Evolutionary conservation across 2,329 filamentous ascomycete species (phyloP).

Genomic region (Microdochium nivale): DNA sequence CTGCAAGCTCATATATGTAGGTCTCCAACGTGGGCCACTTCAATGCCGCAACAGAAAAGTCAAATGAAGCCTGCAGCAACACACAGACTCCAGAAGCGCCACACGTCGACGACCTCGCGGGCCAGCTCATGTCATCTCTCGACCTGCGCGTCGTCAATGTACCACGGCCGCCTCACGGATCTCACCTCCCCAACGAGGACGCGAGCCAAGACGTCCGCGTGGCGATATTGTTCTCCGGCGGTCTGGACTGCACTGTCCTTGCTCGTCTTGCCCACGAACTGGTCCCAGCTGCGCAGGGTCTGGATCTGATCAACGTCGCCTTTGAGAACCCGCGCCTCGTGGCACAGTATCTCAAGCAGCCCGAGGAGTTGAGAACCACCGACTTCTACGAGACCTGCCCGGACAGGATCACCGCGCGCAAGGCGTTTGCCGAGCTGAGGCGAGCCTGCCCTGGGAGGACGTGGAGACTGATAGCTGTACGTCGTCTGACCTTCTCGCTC

Average conservation of each 20-base stretch:
- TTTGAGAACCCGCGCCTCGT: constrained; percentile 85
- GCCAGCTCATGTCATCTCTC: constrained; percentile 48
- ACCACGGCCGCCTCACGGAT: constrained; percentile 40
- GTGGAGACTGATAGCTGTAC: constrained; percentile 76
- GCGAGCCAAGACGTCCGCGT: constrained; percentile 40
- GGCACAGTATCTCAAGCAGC: constrained; percentile 37
- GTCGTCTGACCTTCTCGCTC: constrained; percentile 10
- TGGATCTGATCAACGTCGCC: constrained; percentile 91
- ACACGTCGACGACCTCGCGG: constrained; percentile 40
- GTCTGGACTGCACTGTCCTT: constrained; percentile 84
- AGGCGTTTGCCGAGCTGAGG: constrained; percentile 68
- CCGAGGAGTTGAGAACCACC: constrained; percentile 7
- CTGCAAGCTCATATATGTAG: constrained; percentile 19
- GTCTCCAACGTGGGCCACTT: constrained; percentile 45
- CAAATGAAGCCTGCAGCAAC: not conserved
- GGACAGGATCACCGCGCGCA: constrained; percentile 78
- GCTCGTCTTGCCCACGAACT: constrained; percentile 74
- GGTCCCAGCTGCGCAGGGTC: constrained; percentile 55
- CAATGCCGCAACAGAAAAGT: constrained; percentile 24
- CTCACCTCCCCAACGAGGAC: constrained; percentile 7
- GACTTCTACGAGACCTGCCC: constrained; percentile 74
- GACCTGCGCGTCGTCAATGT: constrained; percentile 56
- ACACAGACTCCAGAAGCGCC: constrained; percentile 23
- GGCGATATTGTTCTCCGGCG: constrained; percentile 86
- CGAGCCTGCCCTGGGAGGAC: constrained; percentile 56